Base-by-base conservation (phyloP, 179 eudicot genomes). In the Nepenthes alata region DNA sequence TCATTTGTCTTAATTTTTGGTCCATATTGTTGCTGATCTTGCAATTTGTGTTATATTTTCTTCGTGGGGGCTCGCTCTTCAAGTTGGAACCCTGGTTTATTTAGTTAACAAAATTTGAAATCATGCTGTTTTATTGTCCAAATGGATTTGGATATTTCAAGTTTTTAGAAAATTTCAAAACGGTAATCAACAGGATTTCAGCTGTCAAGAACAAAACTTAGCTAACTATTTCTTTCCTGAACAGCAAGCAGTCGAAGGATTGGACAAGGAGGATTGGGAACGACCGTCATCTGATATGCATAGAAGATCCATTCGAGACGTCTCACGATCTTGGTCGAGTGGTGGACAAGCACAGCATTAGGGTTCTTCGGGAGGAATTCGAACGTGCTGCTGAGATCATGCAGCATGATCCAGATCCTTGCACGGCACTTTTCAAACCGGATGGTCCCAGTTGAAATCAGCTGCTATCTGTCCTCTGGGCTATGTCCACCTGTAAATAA, bases 201-300 rank as follows among this genome's bases (percentile, higher is more conserved):
- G 25, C 25, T 25, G 25, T 25, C 25, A 25, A 25, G 25, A 25
- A 25, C 0, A 52, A 52, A 11, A 13, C 53, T 63, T 56, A 50
- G 2, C 3, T 2, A 50, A 14, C 15, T 44, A 11, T 47, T 53
- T 0, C 58, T 57, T 25, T 63, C 3, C 11, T 39, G 12, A 38
- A 67, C 77, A 93, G 98, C 82, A 93, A 93, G 79, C 83, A 78
- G 13, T 79, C 68, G 34, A 93, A 93, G 71, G 96, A 93, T 67
- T 93, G 98, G 98, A 93, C 96, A 9, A 86, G 89, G 69, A 84
- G 98, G 74, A 53, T 93, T 48, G 98, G 96, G 13, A 89, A 86
- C 37, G 98, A 93, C 68, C 93, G 98, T 7, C 98, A 93, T 72
- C 72, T 93, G 69, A 89, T 93, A 71, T 93, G 98, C 86, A 93